Base-by-base conservation (phyloP, 305 asterid species). In the Striga hermonthica region DNA sequence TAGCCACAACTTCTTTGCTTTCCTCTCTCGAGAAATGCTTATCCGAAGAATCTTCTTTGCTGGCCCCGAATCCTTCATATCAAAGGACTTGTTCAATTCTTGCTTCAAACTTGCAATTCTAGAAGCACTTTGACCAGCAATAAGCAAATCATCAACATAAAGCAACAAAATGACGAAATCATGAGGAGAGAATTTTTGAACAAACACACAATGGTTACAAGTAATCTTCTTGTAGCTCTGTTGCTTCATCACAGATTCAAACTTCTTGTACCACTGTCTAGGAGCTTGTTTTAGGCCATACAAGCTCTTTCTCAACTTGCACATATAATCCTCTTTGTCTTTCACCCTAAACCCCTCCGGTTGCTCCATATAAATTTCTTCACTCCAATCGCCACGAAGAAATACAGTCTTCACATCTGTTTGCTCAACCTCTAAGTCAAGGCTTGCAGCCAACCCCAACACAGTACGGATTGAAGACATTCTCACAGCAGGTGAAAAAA, bases 401-500 rank as follows among this genome's bases (percentile, higher is more conserved):
- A 59, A 59, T 7, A 34, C 36, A 6, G 50, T 39, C 34, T 59
- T 59, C 35, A 39, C 50, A 40, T 60, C 36, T 7, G 38, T 7
- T 7, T 39, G 52, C 11, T 60, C 52, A 15, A 60, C 3, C 4
- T 60, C 31, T 7, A 38, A 16, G 9, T 13, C 36, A 13, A 38
- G 7, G 16, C 1, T 14, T 14, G 52, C 13, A 12, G 12, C 50
- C n/a, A 60, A 14, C 7, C 65, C 36, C 1, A 60, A 4, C 5
- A 60, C 7, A 38, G 22, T 47, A 9, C 53, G 10, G 6, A 57
- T 12, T 1, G 50, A 38, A 1, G 34, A 38, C n/a, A 59, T 14
- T 12, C 40, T 59, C 35, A 59, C 50, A 39, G 13, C 14, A 4
- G 4, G 50, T 8, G 64, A 59, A 16, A 59, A 59, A 38, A 59